Evolutionary conservation across 306 rosid genomes (phyloP), one percentile per base, ranked within the genome.

Genomic region (Cicer arietinum): DNA sequence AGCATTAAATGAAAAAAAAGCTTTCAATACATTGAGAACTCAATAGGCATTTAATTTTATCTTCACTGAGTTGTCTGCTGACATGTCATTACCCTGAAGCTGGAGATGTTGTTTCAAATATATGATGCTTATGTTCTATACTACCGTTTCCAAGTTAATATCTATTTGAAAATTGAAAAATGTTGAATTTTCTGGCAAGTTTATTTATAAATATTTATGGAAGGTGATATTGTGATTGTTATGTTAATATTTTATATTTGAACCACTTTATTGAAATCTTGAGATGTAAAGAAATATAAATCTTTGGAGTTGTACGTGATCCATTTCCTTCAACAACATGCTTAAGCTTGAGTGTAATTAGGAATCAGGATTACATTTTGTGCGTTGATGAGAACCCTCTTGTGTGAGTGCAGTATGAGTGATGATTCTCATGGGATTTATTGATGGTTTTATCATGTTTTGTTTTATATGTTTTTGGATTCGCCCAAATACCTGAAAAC

Each of bases 381-480:
- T 37, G 1, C 7, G 2, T 37, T 25, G 63, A 18, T 11, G 53
- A 70, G 11, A 37, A n/a, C 46, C 20, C 20, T 35, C 25, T 54
- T 25, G 59, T 18, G 44, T 65, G 71, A 71, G 22, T 40, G 47
- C 37, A 50, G 10, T 22, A 13, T 16, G 18, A 40, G 50, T 25
- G 30, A 61, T 65, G 69, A 52, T 48, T 60, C 74, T 70, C 16
- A 18, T 57, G 45, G 39, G 58, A 81, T 65, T 44, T 16, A 48
- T 57, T 48, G 44, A 25, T 39, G 48, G 61, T 35, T 65, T 72
- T 71, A 6, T 66, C 50, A 18, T 43, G 14, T 20, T 60, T 67
- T 14, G 8, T 16, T 25, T 57, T 7, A 10, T 14, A 51, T 52
- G 44, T 35, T 60, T 73, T 53, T 74, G 64, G 45, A 54, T 52